A percentile compares a stretch with the other conserved stretches of the same genome.
phyloP scores from a whole-genome alignment of 192 early-diverging fungal genomes.

The Linnemannia elongata region DNA sequence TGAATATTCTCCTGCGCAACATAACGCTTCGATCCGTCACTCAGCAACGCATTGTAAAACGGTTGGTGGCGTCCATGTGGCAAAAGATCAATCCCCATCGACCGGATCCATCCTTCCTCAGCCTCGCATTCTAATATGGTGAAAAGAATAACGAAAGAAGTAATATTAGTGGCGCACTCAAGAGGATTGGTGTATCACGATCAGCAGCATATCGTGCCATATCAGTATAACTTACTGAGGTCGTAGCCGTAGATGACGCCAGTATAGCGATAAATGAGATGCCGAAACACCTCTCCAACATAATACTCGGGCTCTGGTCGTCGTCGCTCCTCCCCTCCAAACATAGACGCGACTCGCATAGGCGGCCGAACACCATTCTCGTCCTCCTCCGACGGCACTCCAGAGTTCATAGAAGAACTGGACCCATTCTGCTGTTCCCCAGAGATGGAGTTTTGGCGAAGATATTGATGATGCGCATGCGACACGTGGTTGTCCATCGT shows the following conservation, averaged over 20 bases:
- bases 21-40: slow-evolving; percentile 41
- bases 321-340: slow-evolving; percentile 26
- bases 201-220: too few species aligned
- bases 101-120: slow-evolving; percentile 37
- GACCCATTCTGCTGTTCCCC: slow-evolving; percentile 22
- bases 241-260: slow-evolving; percentile 59
- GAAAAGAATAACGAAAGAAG: not conserved
- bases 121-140: slow-evolving; percentile 51
- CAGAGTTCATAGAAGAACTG: not conserved
- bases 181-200: not conserved
- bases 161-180: not conserved
- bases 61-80: slow-evolving; percentile 44
- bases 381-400: not conserved
- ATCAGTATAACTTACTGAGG: slow-evolving; percentile 22
- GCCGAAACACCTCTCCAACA: slow-evolving; percentile 56
- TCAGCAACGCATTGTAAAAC: slow-evolving; percentile 46
- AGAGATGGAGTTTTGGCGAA: slow-evolving; percentile 14
- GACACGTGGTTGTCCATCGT: slow-evolving; percentile 18
- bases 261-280: slow-evolving; percentile 44
- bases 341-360: not conserved
- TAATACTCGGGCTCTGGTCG: slow-evolving; percentile 48
- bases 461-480: not conserved
- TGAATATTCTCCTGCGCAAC: slow-evolving; percentile 58
- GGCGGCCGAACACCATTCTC: not conserved
- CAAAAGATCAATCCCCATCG: slow-evolving; percentile 40